Conservation (phyloP, 257 asterid species). For the Lycium barbarum region DNA sequence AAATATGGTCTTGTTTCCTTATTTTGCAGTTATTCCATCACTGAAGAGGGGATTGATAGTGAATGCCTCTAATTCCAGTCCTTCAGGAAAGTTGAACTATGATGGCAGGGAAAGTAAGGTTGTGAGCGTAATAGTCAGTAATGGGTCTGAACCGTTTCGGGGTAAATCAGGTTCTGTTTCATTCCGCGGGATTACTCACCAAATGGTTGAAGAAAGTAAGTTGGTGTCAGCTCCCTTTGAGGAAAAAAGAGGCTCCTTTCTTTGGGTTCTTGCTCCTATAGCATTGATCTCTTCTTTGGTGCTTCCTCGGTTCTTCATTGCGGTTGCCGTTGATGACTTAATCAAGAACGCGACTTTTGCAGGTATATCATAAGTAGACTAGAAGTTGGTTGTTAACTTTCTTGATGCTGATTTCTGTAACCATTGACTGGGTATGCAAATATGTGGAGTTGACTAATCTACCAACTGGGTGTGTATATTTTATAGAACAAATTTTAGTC, state of each 20-base stretch:
- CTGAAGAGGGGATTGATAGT: conserved; percentile 42
- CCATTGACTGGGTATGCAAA: background rate
- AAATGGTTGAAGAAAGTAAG: conserved; percentile 73
- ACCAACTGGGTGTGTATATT: background rate
- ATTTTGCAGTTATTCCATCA: conserved; percentile 44
- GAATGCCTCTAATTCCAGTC: conserved; percentile 39
- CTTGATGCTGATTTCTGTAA: background rate
- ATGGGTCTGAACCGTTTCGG: conserved; percentile 62
- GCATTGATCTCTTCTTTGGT: conserved; percentile 71
- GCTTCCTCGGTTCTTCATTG: conserved; percentile 69
- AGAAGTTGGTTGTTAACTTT: background rate
- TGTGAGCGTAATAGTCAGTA: conserved; percentile 47
- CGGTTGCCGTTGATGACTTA: conserved; percentile 59
- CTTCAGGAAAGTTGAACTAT: conserved; percentile 34
- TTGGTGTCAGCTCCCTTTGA: conserved; percentile 71
- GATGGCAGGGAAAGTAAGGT: conserved; percentile 44
- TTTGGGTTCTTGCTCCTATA: conserved; percentile 86
- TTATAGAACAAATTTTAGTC: background rate
- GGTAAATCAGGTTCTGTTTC: conserved; percentile 90
- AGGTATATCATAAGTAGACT: conserved; percentile 46
- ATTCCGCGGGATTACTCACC: conserved; percentile 73
- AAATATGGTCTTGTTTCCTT: background rate
- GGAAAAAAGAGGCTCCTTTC: conserved; percentile 64
- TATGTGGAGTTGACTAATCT: background rate
- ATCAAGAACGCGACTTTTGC: conserved; percentile 65